Percentiles rank a stretch among this genome's conserved stretches.
Evolutionary conservation across 441 rosid species (phyloP).

Genomic region (Hypseocharis bilobata): DNA sequence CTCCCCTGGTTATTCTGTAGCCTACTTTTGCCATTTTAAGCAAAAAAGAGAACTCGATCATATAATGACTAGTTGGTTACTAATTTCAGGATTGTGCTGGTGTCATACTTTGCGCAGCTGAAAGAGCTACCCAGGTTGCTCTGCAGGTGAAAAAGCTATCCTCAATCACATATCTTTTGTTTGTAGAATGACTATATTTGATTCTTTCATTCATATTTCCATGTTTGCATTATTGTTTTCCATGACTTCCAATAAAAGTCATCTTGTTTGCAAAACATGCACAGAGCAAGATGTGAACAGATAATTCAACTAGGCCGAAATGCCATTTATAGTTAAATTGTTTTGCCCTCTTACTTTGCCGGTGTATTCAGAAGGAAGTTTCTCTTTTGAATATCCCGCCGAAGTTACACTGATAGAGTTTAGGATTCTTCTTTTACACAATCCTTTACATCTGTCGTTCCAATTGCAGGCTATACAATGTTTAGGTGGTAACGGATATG

Average conservation of each 20-base stretch:
- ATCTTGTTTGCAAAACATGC: neutral
- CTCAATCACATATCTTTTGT: conserved; percentile 1
- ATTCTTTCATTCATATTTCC: neutral
- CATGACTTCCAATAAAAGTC: too few relatives aligned
- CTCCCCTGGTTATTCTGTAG: too few relatives aligned
- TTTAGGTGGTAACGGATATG: conserved; percentile 86
- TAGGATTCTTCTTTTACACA: neutral
- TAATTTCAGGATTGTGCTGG: conserved; percentile 75
- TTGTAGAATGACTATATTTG: neutral
- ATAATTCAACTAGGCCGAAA: neutral
- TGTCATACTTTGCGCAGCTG: conserved; percentile 81
- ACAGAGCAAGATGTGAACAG: neutral
- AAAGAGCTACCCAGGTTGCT: conserved; percentile 87
- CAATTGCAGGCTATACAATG: conserved; percentile 80
- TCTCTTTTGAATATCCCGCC: neutral
- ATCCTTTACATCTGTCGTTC: neutral
- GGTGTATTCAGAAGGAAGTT: too few relatives aligned
- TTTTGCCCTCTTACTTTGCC: too few relatives aligned
- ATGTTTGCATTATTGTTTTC: neutral
- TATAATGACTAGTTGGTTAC: conserved; percentile 3
- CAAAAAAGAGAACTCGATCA: neutral
- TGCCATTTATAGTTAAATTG: neutral
- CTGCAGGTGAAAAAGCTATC: conserved; percentile 53
- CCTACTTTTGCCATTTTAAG: neutral
- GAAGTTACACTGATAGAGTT: neutral